Evolutionary conservation across 2,329 filamentous ascomycete genomes (phyloP), one percentile per base, ranked within the genome.

Genomic region (Helotiales sp.): DNA sequence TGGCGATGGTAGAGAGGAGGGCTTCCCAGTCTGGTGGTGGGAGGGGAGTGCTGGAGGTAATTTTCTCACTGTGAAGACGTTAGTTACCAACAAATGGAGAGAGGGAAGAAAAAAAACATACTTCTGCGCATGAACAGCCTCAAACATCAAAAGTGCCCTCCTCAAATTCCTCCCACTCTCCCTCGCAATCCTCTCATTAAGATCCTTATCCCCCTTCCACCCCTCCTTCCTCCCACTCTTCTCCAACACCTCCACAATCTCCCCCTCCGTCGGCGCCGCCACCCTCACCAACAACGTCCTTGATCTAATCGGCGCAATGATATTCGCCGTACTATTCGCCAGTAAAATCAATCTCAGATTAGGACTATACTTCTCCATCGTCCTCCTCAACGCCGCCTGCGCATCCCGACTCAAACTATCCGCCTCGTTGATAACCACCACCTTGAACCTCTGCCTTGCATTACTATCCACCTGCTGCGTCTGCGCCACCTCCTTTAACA

Each of bases 321-420:
- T 99, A 71, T 98, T 98, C 63, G 93, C 93, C 22, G 95, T 99
- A 65, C 90, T 96, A 73, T 98, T 98, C 49, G 95, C 95, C 59
- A 99, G 78, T 59, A 99, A 78, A 49, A 99, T 98, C 66, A 99
- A 76, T 22, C 95, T 84, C 70, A 99, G 70, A 73, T 99, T 99
- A 13, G 93, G 93, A 69, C 90, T 96, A 80, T 99, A 99, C 75
- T 99, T 99, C 77, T 99, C 95, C 95, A 99, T 99, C 0, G 95
- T 99, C 62, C 95, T 82, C 73, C 95, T 85, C 70, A 99, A 78
- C 30, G 96, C 96, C 0, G 96, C 95, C 76, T 99, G 95, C 3
- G 95, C 95, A 79, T 99, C 95, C 63, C 95, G 81, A 3, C 89
- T 95, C 63, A 99, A 81, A 70, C 96, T 90, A 71, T 99, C 96